A percentile compares a stretch with the other conserved stretches of the same genome.
These are phyloP conservation scores for Ceratocystis albifundus DNA, from an alignment of 2,329 filamentous ascomycete genomes.

Conservation along the genomic window DNA sequence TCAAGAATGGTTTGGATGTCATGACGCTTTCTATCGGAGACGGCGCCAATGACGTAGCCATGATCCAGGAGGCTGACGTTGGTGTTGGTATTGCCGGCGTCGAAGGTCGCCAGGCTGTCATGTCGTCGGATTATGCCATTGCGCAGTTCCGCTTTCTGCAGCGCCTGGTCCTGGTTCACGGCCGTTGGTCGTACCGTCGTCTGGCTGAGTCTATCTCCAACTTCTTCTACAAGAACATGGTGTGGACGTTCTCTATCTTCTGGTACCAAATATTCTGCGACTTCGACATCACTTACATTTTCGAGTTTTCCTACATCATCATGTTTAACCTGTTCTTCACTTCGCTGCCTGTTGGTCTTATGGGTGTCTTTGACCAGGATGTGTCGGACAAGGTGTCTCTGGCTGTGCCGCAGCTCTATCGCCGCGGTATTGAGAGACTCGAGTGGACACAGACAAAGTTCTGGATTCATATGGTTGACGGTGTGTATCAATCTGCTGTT, in stretches of 20 bases:
- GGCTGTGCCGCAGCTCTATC: slow-evolving; percentile 89
- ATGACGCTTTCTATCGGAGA: slow-evolving; percentile 83
- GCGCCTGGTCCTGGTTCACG: slow-evolving; percentile 76
- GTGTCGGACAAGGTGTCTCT: slow-evolving; percentile 89
- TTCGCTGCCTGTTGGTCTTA: slow-evolving; percentile 83
- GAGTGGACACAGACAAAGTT: slow-evolving; percentile 97
- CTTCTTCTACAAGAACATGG: slow-evolving; percentile 99
- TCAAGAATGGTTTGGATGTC: slow-evolving; percentile 87
- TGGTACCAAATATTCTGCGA: slow-evolving; percentile 96
- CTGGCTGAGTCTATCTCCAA: slow-evolving; percentile 90
- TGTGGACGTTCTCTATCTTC: slow-evolving; percentile 93
- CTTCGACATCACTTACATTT: slow-evolving; percentile 93
- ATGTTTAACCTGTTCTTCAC: slow-evolving; percentile 96
- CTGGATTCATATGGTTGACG: slow-evolving; percentile 94
- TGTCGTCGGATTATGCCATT: slow-evolving; percentile 94
- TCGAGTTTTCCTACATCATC: slow-evolving; percentile 95
- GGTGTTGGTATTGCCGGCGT: slow-evolving; percentile 90
- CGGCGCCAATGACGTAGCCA: slow-evolving; percentile 90
- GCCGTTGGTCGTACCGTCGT: slow-evolving; percentile 90
- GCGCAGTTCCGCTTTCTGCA: slow-evolving; percentile 86
- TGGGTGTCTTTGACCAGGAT: slow-evolving; percentile 95
- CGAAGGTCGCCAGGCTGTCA: slow-evolving; percentile 82
- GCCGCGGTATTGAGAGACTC: slow-evolving; percentile 83
- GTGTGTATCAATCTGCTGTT: slow-evolving; percentile 86
- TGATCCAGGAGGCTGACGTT: slow-evolving; percentile 97